phyloP scores from a whole-genome alignment of 139 green algal species.

The Chlorella sp. region DNA sequence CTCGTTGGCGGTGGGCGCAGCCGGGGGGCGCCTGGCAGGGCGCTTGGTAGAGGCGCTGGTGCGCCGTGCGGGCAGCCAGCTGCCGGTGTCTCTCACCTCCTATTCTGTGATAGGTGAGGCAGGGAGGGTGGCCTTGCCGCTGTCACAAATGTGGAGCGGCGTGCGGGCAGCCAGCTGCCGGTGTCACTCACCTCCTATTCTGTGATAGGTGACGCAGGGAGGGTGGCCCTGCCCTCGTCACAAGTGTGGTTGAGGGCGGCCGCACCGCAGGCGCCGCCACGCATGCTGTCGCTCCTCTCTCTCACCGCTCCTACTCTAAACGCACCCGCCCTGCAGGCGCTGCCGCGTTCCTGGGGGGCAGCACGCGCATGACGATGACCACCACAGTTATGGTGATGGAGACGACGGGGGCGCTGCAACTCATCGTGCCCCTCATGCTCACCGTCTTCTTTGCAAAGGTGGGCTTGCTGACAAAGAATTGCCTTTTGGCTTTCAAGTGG shows the following conservation, averaged over 20 bases:
- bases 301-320: too few species aligned
- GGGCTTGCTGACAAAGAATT: too few species aligned
- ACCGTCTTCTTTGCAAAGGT: conserved; percentile 73
- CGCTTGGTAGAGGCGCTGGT: conserved; percentile 47
- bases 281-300: too few species aligned
- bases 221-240: neutral
- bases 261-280: too few species aligned
- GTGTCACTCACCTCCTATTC: conserved; percentile 72
- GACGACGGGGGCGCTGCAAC: conserved; percentile 71
- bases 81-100: conserved; percentile 55
- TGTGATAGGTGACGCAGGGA: conserved; percentile 67
- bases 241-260: too few species aligned
- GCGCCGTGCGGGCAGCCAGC: neutral
- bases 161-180: conserved; percentile 6
- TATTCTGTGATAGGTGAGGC: conserved; percentile 76
- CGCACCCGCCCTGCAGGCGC: too few species aligned
- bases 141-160: neutral
- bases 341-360: conserved; percentile 65
- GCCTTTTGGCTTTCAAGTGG: too few species aligned
- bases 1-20: conserved; percentile 66
- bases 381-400: conserved; percentile 78
- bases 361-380: conserved; percentile 81
- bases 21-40: conserved; percentile 67
- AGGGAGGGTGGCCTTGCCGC: neutral
- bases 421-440: conserved; percentile 79